Evolutionary conservation across 2,329 filamentous ascomycete genomes (phyloP).

Genomic region (Blumeria graminis): DNA sequence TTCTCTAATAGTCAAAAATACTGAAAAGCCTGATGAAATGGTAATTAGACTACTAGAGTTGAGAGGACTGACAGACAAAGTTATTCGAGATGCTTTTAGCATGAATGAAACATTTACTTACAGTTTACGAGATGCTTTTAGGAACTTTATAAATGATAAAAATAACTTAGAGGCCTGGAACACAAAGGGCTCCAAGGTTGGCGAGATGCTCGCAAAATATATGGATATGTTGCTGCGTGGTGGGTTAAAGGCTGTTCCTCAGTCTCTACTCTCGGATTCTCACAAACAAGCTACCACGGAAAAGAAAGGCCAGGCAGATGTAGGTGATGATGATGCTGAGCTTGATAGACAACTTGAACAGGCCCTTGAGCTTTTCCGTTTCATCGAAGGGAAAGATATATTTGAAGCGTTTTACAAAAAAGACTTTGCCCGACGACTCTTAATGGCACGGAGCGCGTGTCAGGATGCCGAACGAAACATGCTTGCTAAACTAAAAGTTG

Average conservation of each 20-base stretch:
- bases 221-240: constrained; percentile 74
- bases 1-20: constrained; percentile 54
- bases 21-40: constrained; percentile 61
- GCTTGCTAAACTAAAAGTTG: constrained; percentile 71
- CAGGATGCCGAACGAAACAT: constrained; percentile 91
- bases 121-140: constrained; percentile 63
- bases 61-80: constrained; percentile 52
- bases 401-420: constrained; percentile 99
- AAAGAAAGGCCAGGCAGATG: constrained; percentile 37
- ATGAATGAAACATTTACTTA: constrained; percentile 56
- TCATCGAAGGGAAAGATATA: constrained; percentile 89
- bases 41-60: constrained; percentile 59
- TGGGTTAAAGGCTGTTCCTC: constrained; percentile 61
- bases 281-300: constrained; percentile 33
- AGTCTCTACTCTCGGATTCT: constrained; percentile 36
- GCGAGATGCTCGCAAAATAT: constrained; percentile 97
- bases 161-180: constrained; percentile 49
- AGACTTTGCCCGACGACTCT: constrained; percentile 65
- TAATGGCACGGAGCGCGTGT: constrained; percentile 83
- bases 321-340: constrained; percentile 74
- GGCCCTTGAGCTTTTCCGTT: constrained; percentile 81
- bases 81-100: constrained; percentile 54
- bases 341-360: constrained; percentile 82
- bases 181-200: constrained; percentile 75
- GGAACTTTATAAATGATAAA: constrained; percentile 73